phyloP scores from a whole-genome alignment of 2,329 filamentous ascomycete species.

The Cadophora sp. region DNA sequence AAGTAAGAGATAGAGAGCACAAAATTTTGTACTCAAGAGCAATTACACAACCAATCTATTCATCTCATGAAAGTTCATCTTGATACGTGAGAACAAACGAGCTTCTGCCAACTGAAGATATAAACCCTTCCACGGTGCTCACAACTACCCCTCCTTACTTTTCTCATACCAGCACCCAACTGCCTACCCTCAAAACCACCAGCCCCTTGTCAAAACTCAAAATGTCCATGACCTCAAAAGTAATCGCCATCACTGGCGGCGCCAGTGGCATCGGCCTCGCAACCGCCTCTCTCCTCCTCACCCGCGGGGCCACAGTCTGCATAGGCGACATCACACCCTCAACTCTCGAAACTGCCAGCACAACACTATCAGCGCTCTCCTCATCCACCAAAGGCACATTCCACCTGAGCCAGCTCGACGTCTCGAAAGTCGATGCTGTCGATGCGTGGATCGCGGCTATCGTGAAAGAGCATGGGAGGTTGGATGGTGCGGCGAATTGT shows the following conservation, averaged over 20 bases:
- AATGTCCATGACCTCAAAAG: conserved; percentile 50
- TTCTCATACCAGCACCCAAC: not conserved
- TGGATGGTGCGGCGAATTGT: conserved; percentile 58
- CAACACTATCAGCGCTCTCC: conserved; percentile 42
- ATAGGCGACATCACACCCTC: conserved; percentile 34
- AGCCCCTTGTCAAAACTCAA: not conserved
- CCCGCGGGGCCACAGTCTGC: conserved; percentile 38
- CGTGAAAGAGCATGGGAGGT: conserved; percentile 44
- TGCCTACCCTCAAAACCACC: too few species aligned
- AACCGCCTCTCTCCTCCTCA: conserved; percentile 59
- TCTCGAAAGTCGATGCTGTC: conserved; percentile 42
- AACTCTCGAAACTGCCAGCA: conserved; percentile 39
- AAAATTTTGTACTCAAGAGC: too few species aligned
- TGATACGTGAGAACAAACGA: too few species aligned
- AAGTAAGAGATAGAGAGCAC: too few species aligned
- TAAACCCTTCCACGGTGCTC: not conserved
- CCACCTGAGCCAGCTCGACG: conserved; percentile 40
- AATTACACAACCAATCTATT: too few species aligned
- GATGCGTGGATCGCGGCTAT: conserved; percentile 48
- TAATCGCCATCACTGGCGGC: conserved; percentile 79
- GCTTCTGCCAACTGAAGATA: not conserved
- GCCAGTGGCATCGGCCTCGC: conserved; percentile 79
- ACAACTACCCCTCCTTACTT: not conserved
- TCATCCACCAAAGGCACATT: conserved; percentile 27
- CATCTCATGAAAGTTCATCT: conserved; percentile 9